Percentiles rank a stretch among this genome's conserved stretches.
These are phyloP conservation scores for Pisolithus albus DNA, from an alignment of 768 basidiomycete genomes.

Conservation along the genomic window DNA sequence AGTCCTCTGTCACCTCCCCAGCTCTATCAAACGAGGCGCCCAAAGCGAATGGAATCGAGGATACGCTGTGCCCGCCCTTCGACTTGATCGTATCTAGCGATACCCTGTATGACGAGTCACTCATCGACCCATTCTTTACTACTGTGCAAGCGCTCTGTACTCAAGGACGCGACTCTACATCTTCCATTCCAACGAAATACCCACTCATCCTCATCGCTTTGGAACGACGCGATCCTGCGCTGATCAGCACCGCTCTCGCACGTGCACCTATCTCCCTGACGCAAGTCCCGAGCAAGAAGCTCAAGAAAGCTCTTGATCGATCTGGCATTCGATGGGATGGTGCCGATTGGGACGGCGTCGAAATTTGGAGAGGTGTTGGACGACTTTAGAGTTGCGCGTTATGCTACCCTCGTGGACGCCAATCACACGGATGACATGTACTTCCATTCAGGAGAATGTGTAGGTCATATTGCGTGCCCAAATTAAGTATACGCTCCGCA, in stretches of 20 bases:
- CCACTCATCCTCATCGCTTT: conserved; percentile 43
- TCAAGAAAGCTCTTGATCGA: conserved; percentile 55
- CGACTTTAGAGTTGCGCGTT: not conserved
- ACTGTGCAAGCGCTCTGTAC: conserved; percentile 49
- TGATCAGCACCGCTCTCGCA: conserved; percentile 53
- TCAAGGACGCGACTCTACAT: not conserved
- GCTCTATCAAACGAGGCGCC: conserved; percentile 14
- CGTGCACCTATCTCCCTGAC: conserved; percentile 55
- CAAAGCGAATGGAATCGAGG: conserved; percentile 4
- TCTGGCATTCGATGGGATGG: conserved; percentile 52
- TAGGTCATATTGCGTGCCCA: no score
- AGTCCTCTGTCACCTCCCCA: conserved; percentile 29
- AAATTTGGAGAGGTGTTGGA: conserved; percentile 57
- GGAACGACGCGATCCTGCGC: conserved; percentile 67
- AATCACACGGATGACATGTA: no score
- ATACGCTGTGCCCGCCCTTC: conserved; percentile 47
- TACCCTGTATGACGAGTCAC: conserved; percentile 61
- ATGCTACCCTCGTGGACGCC: no score
- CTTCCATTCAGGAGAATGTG: no score
- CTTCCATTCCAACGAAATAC: not conserved
- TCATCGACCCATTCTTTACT: conserved; percentile 63
- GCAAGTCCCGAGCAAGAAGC: conserved; percentile 51
- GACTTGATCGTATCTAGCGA: conserved; percentile 80
- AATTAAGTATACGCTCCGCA: no score
- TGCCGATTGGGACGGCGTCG: conserved; percentile 75